Conservation (phyloP, 306 rosid genomes). For the Herpetospermum pedunculosum region DNA sequence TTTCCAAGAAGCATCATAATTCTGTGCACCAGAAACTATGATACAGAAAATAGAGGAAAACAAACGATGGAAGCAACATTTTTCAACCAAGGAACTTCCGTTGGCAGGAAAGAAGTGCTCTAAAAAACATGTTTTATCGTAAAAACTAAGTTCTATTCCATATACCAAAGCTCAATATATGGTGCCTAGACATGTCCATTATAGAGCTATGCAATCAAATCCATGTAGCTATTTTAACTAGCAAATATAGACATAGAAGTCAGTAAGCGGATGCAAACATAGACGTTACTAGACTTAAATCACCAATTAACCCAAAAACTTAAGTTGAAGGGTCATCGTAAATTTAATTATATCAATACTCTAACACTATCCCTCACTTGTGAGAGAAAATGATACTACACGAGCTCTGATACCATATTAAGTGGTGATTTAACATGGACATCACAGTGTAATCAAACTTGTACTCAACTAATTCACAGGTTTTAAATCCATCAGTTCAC, state of each 20-base stretch:
- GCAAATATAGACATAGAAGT: not conserved
- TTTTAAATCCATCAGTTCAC: not conserved
- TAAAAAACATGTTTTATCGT: not conserved
- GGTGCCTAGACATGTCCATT: not conserved
- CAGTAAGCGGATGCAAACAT: not conserved
- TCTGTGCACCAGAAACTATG: not conserved
- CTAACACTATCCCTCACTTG: too few species aligned
- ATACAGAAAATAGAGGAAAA: not conserved
- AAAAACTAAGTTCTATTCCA: not conserved
- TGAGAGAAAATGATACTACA: too few species aligned
- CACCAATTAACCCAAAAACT: too few species aligned
- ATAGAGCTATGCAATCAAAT: not conserved
- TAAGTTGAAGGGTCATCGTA: too few species aligned
- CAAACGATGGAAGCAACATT: not conserved
- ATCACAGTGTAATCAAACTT: not conserved
- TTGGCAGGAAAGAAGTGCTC: not conserved
- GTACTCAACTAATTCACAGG: not conserved
- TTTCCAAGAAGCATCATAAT: not conserved
- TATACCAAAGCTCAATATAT: not conserved
- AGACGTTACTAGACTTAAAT: too few species aligned
- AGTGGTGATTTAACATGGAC: too few species aligned
- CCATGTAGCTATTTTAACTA: not conserved
- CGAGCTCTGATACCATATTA: too few species aligned
- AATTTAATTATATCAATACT: too few species aligned
- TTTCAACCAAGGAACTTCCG: not conserved